Base-by-base conservation (phyloP, 208 protist species). In the Trypanosoma lewisi region DNA sequence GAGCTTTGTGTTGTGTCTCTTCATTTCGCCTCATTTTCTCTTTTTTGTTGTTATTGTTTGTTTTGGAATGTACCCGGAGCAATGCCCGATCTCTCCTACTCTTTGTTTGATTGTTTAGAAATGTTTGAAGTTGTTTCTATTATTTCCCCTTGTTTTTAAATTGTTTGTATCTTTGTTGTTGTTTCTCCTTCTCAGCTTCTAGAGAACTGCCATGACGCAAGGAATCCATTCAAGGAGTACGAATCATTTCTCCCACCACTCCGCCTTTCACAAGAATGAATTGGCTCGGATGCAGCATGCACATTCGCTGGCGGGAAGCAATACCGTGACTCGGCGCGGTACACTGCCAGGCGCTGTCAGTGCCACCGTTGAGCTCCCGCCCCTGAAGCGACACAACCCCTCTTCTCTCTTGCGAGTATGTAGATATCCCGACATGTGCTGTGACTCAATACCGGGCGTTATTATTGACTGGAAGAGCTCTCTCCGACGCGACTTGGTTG, bases 201-300 rank as follows among this genome's bases (percentile, higher is more conserved):
- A n/a, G n/a, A n/a, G n/a, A n/a, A n/a, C n/a, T n/a, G n/a, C n/a
- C 14, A 36, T 33, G 27, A 12, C 3, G 28, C 6, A 49, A 21
- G 23, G 16, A n/a, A 61, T 50, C 25, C 5, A 16, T 9, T 36
- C 19, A 4, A 36, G 27, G 45, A n/a, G 2, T 28, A 23, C 4
- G 14, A 5, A 28, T 9, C 25, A 2, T 31, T 2, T 30, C 17
- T 4, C 2, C 16, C 9, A 4, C 14, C 4, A 30, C 4, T 6
- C 39, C 28, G 4, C 3, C 16, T 66, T 58, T 45, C 61, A 66
- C 37, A 12, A 45, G 31, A 34, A 33, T n/a, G 61, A 66, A 27
- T 37, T 66, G n/a, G 61, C 49, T 34, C 61, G 34, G 16, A 66
- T 66, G 61, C 17, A 23, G 42, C 61, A 66, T 27, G 36, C 33